These are phyloP conservation scores for Trametes punicea DNA, from an alignment of 768 basidiomycete genomes.

Conservation along the genomic window DNA sequence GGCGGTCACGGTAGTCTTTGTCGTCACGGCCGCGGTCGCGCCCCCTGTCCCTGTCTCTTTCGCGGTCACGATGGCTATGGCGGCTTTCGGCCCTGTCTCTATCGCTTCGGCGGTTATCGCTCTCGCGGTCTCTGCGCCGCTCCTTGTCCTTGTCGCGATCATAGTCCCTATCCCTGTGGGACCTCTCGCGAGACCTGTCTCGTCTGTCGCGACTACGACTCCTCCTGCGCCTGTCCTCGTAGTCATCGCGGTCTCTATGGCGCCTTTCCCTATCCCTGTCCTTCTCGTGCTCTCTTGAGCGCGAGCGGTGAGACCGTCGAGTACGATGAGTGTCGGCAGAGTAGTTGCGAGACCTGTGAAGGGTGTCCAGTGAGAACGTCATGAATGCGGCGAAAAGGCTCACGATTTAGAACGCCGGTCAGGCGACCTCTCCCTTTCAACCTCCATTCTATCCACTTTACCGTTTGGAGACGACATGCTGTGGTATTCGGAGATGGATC, in stretches of 20 bases:
- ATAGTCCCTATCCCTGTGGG: slow-evolving; percentile 42
- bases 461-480: slow-evolving; percentile 22
- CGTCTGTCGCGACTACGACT: slow-evolving; percentile 55
- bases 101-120: slow-evolving; percentile 48
- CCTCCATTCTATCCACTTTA: slow-evolving; percentile 50
- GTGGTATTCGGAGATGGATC: not conserved
- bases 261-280: slow-evolving; percentile 42
- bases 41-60: slow-evolving; percentile 38
- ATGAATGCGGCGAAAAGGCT: slow-evolving; percentile 21
- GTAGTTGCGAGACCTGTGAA: slow-evolving; percentile 57
- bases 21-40: slow-evolving; percentile 35
- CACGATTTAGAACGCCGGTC: slow-evolving; percentile 30
- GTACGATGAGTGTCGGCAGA: slow-evolving; percentile 77
- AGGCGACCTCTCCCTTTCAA: slow-evolving; percentile 41
- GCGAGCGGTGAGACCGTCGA: slow-evolving; percentile 67
- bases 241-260: slow-evolving; percentile 46
- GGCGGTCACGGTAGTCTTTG: slow-evolving; percentile 47
- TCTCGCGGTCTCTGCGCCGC: slow-evolving; percentile 38
- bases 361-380: slow-evolving; percentile 3
- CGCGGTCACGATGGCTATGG: slow-evolving; percentile 51
- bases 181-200: slow-evolving; percentile 39
- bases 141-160: slow-evolving; percentile 36
- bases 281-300: slow-evolving; percentile 60
- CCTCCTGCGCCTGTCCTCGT: slow-evolving; percentile 56
- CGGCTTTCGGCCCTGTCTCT: slow-evolving; percentile 49